phyloP scores from a whole-genome alignment of 768 basidiomycete species.

The Pleurotus cornucopiae region DNA sequence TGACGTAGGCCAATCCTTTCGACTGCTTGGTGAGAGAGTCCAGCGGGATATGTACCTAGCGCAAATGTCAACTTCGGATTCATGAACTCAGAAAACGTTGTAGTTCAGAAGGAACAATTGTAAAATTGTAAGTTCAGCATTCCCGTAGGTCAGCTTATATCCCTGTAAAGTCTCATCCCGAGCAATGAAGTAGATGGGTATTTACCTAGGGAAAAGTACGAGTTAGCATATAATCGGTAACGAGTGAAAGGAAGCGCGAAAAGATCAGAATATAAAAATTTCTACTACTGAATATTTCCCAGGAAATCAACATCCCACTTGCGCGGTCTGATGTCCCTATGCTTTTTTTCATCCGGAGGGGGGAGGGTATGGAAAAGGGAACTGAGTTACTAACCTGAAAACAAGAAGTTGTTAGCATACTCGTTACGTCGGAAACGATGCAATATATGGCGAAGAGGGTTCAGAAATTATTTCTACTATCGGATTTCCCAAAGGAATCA shows the following conservation, averaged over 20 bases:
- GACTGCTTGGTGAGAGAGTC: slow-evolving; percentile 39
- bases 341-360: slow-evolving; percentile 39
- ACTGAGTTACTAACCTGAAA: slow-evolving; percentile 11
- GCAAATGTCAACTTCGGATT: slow-evolving; percentile 11
- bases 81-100: background rate
- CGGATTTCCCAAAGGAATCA: slow-evolving; percentile 40
- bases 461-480: slow-evolving; percentile 57
- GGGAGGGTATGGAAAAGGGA: background rate
- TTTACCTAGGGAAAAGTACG: slow-evolving; percentile 25
- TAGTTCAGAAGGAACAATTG: background rate
- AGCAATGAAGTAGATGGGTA: slow-evolving; percentile 1
- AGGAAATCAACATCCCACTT: slow-evolving; percentile 49
- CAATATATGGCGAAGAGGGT: slow-evolving; percentile 10
- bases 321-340: slow-evolving; percentile 66
- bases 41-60: slow-evolving; percentile 45
- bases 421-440: background rate
- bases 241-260: slow-evolving; percentile 19
- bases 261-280: slow-evolving; percentile 27
- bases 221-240: slow-evolving; percentile 8
- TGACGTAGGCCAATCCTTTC: slow-evolving; percentile 51
- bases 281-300: slow-evolving; percentile 66
- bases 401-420: slow-evolving; percentile 8
- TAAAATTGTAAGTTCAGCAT: slow-evolving; percentile 26
- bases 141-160: slow-evolving; percentile 29
- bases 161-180: slow-evolving; percentile 31